Conservation (phyloP, 495 filamentous ascomycete species). For the Tuber melanosporum region DNA sequence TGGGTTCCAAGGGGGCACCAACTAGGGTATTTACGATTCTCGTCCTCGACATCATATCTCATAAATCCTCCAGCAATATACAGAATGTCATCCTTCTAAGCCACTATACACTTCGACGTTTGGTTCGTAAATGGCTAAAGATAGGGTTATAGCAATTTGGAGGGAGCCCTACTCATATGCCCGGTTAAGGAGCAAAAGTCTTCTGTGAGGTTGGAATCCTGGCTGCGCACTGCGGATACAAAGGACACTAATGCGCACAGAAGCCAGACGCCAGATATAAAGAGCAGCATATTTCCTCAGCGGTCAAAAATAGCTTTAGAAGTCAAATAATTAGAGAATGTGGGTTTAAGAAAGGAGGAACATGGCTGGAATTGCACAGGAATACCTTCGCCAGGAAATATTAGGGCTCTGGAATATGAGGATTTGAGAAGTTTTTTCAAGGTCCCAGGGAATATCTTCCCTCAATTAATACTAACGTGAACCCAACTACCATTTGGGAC, state of each 20-base stretch:
- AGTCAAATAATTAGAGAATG: neutral
- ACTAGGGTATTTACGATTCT: neutral
- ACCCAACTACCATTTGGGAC: too few species aligned
- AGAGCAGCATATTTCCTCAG: neutral
- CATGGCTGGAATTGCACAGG: too few species aligned
- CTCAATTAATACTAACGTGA: too few species aligned
- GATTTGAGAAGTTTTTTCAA: too few species aligned
- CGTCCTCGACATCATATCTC: neutral
- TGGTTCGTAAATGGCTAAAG: neutral
- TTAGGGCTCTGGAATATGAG: too few species aligned
- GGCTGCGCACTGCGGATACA: neutral
- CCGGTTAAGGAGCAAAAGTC: neutral
- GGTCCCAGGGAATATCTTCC: too few species aligned
- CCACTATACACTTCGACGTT: neutral
- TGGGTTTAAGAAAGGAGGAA: neutral
- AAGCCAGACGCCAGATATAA: neutral
- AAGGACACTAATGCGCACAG: neutral
- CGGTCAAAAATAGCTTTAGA: neutral
- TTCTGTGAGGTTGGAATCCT: neutral
- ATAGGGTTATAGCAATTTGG: neutral
- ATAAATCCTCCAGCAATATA: slow-evolving; percentile 8
- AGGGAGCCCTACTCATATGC: neutral
- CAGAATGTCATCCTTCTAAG: neutral
- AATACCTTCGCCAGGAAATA: too few species aligned
- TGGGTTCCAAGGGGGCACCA: neutral